Percentiles rank a stretch among this genome's conserved stretches.
Evolutionary conservation across 2,329 filamentous ascomycete species (phyloP).

Genomic region (Beauveria pseudobassiana): DNA sequence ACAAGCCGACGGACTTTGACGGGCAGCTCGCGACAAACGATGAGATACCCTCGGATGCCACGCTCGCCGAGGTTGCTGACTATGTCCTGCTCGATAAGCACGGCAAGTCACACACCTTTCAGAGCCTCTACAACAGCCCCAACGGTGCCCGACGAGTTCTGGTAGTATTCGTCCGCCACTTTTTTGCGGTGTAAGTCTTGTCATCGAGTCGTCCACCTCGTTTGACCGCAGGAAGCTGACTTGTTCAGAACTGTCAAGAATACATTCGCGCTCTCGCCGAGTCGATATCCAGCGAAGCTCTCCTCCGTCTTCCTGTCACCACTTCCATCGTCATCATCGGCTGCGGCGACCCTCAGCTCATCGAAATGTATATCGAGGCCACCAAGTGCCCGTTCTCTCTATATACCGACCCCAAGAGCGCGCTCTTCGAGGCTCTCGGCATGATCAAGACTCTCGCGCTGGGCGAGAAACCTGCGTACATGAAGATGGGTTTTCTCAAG

Average conservation of each 20-base stretch:
- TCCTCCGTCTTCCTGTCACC: slow-evolving; percentile 41
- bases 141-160: slow-evolving; percentile 52
- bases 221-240: not conserved
- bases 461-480: slow-evolving; percentile 57
- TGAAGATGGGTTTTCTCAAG: slow-evolving; percentile 46
- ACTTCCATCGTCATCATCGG: slow-evolving; percentile 65
- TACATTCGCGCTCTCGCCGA: slow-evolving; percentile 58
- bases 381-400: slow-evolving; percentile 65
- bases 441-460: slow-evolving; percentile 59
- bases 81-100: slow-evolving; percentile 54
- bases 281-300: slow-evolving; percentile 46
- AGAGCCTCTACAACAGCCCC: slow-evolving; percentile 51
- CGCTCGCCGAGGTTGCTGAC: slow-evolving; percentile 43
- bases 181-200: slow-evolving; percentile 63
- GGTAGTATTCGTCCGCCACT: slow-evolving; percentile 69
- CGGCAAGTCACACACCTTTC: slow-evolving; percentile 54
- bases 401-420: slow-evolving; percentile 64
- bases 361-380: slow-evolving; percentile 55
- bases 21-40: slow-evolving; percentile 50
- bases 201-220: not conserved
- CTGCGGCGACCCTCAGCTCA: slow-evolving; percentile 62
- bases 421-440: slow-evolving; percentile 58
- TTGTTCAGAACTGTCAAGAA: slow-evolving; percentile 62
- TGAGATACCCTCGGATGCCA: slow-evolving; percentile 42
- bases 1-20: slow-evolving; percentile 44